Percentiles rank a stretch among this genome's conserved stretches.
These are phyloP conservation scores for Citrullus colocynthis DNA, from an alignment of 306 rosid genomes.

Conservation along the genomic window DNA sequence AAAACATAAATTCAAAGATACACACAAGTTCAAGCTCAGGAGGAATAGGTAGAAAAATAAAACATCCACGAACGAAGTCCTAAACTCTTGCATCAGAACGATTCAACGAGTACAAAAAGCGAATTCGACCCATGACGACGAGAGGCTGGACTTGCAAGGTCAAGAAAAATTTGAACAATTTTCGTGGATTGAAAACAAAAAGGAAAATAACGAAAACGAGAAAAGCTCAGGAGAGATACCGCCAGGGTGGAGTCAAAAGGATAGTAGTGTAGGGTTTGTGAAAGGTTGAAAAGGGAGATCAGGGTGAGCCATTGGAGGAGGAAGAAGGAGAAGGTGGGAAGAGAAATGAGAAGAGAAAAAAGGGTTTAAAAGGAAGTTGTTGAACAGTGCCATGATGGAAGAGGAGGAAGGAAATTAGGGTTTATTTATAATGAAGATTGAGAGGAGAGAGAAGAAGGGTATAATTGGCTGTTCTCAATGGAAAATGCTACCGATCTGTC, in stretches of 20 bases:
- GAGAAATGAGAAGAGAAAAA: neutral
- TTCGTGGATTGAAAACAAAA: constrained; percentile 8
- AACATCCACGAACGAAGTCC: neutral
- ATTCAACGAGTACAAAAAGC: neutral
- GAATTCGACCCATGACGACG: neutral
- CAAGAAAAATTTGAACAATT: constrained; percentile 70
- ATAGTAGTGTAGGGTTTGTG: neutral
- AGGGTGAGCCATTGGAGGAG: neutral
- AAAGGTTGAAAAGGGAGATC: neutral
- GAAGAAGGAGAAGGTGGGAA: neutral
- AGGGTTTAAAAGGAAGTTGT: neutral
- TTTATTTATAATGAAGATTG: neutral
- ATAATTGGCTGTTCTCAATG: constrained; percentile 31
- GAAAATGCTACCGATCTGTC: constrained; percentile 52
- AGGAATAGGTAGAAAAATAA: constrained; percentile 9
- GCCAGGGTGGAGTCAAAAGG: constrained; percentile 17
- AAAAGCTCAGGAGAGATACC: constrained; percentile 97
- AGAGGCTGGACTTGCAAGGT: constrained; percentile 81
- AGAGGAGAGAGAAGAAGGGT: neutral
- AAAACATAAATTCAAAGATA: neutral
- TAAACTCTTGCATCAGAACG: neutral
- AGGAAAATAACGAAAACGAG: constrained; percentile 9
- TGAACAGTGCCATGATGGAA: constrained; percentile 5
- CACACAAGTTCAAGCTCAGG: constrained; percentile 10
- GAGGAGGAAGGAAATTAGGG: neutral